Base-by-base conservation (phyloP, 805 yeast genomes). In the Kazachstania viticola region DNA sequence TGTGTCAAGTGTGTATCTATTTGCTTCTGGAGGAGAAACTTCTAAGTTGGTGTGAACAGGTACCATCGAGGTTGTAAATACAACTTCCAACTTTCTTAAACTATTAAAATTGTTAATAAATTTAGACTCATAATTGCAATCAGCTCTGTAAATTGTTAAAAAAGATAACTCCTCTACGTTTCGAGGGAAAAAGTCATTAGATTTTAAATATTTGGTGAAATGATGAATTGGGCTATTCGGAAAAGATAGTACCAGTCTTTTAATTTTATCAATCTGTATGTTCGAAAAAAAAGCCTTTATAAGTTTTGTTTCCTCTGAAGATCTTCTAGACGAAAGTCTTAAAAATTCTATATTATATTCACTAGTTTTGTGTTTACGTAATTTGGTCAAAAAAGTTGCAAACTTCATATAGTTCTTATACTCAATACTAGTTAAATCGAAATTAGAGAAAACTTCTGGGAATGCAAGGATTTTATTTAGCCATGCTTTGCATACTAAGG, bases 401-500 rank as follows among this genome's bases (percentile, higher is more conserved):
- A 49, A 51, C 14, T 40, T 35, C 5, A 25, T 16, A 5, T 45
- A 28, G 17, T 45, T 36, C 25, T 37, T 37, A 26, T 34, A 35
- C 5, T 46, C 42, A 9, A 40, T 27, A 3, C 36, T 25, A 21
- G 30, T 40, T 11, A 52, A 29, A 15, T 41, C 28, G 18, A 49
- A 41, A 4, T 28, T 30, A 17, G 35, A 33, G 25, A 55, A 51
- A 2, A 49, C 28, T 13, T 34, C 21, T 2, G 55, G 48, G 9
- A 43, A 31, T 5, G 25, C 25, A 4, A 30, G 28, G 7, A 55
- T 35, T n/a, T 33, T 44, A 9, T 31, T 17, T 21, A 35, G 26
- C 55, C 58, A 54, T 3, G 25, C 15, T 28, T 41, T 49, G 24
- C 46, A 42, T 2, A 50, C 52, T 5, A 31, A 19, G 17, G 36